Evolutionary conservation across 768 basidiomycete genomes (phyloP).

Genomic region (Steccherinum ochraceum): DNA sequence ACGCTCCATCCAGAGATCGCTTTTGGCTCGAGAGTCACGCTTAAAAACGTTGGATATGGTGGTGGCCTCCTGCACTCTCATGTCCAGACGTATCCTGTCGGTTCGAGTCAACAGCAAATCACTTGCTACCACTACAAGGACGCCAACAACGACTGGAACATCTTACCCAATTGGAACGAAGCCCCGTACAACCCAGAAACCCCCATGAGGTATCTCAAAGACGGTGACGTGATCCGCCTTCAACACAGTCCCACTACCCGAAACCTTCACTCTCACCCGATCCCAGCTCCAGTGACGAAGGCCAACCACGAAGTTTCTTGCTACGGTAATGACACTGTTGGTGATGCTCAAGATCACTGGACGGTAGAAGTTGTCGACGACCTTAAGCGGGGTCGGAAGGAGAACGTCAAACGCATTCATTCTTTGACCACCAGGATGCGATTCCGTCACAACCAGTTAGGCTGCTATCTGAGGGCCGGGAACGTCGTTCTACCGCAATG

Average conservation of each 20-base stretch:
- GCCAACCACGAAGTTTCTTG: constrained; percentile 88
- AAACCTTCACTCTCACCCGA: constrained; percentile 87
- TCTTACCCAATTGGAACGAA: constrained; percentile 81
- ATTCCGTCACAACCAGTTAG: constrained; percentile 68
- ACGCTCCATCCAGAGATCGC: constrained; percentile 68
- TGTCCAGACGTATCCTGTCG: constrained; percentile 89
- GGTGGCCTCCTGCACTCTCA: constrained; percentile 97
- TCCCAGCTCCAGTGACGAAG: constrained; percentile 86
- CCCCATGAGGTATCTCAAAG: constrained; percentile 60
- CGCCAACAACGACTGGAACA: constrained; percentile 87
- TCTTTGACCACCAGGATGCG: constrained; percentile 87
- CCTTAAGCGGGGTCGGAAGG: constrained; percentile 53
- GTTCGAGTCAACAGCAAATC: constrained; percentile 91
- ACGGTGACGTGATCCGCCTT: constrained; percentile 78
- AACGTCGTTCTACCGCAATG: constrained; percentile 91
- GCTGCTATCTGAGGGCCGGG: constrained; percentile 87
- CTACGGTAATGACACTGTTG: constrained; percentile 87
- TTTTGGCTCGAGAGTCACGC: constrained; percentile 81
- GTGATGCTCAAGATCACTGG: constrained; percentile 90
- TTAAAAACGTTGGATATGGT: constrained; percentile 98
- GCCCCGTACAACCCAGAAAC: constrained; percentile 58
- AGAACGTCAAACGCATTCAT: constrained; percentile 65
- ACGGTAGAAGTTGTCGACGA: constrained; percentile 92
- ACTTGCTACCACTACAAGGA: constrained; percentile 99
- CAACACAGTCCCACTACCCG: constrained; percentile 78